These are phyloP conservation scores for Spiraea crenata DNA, from an alignment of 331 rosid species.

Conservation along the genomic window DNA sequence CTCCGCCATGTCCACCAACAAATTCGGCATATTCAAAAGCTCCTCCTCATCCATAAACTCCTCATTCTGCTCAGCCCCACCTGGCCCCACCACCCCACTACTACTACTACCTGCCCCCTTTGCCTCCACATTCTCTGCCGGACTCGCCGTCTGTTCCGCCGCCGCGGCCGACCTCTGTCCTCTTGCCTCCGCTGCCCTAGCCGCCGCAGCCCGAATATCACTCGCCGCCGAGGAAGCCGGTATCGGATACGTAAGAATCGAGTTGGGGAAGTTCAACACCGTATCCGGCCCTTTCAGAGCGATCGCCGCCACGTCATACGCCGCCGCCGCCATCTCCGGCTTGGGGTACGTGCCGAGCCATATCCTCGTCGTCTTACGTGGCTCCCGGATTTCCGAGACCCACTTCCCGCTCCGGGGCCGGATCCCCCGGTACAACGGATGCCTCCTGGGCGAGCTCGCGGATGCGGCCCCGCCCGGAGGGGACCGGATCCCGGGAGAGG, in stretches of 20 bases:
- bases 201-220: constrained; percentile 77
- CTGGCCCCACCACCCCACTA: background rate
- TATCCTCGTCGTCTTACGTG: constrained; percentile 79
- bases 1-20: constrained; percentile 83
- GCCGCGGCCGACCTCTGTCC: background rate
- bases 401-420: constrained; percentile 82
- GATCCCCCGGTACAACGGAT: constrained; percentile 53
- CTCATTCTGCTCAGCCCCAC: background rate
- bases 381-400: constrained; percentile 96
- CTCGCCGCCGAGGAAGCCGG: constrained; percentile 64
- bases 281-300: constrained; percentile 78
- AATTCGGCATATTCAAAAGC: constrained; percentile 80
- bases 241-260: constrained; percentile 41
- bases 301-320: constrained; percentile 88
- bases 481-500: background rate
- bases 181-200: constrained; percentile 60
- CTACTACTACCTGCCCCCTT: background rate
- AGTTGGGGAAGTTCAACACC: constrained; percentile 64
- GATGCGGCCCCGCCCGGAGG: constrained; percentile 22
- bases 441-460: constrained; percentile 23
- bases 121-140: background rate
- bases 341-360: constrained; percentile 90
- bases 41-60: constrained; percentile 74
- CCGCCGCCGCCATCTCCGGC: constrained; percentile 94
- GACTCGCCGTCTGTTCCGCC: constrained; percentile 2